These are phyloP conservation scores for Zygoascus flipseniorum DNA, from an alignment of 805 yeast genomes.

Conservation along the genomic window DNA sequence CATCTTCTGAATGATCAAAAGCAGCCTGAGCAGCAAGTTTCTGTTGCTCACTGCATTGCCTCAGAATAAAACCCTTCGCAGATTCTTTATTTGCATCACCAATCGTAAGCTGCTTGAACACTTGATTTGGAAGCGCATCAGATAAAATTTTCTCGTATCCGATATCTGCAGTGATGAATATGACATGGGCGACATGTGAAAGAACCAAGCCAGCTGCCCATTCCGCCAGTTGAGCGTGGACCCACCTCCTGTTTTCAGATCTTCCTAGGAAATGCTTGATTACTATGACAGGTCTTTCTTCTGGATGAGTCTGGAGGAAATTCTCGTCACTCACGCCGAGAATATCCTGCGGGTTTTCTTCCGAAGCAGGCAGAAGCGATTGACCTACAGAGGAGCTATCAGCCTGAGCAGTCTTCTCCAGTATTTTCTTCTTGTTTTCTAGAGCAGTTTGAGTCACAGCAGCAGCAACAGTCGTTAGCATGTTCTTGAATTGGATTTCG, in stretches of 20 bases:
- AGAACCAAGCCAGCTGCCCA: constrained; percentile 80
- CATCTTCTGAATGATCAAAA: constrained; percentile 22
- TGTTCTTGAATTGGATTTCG: constrained; percentile 73
- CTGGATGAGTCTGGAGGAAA: constrained; percentile 77
- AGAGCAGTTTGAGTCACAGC: constrained; percentile 63
- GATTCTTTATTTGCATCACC: constrained; percentile 73
- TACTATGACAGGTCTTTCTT: constrained; percentile 75
- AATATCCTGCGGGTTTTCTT: background rate
- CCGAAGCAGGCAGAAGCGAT: constrained; percentile 21
- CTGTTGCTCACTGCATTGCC: constrained; percentile 11
- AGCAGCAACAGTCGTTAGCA: constrained; percentile 60
- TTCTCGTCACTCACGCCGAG: constrained; percentile 58
- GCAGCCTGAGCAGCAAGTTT: constrained; percentile 34
- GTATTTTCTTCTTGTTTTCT: constrained; percentile 11
- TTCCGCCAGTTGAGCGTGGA: constrained; percentile 68
- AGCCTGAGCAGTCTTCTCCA: constrained; percentile 7
- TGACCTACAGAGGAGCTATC: constrained; percentile 3
- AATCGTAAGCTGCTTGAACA: constrained; percentile 63
- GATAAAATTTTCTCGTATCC: constrained; percentile 62
- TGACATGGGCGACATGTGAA: constrained; percentile 80
- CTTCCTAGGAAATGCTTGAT: constrained; percentile 63
- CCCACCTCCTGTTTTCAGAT: constrained; percentile 49
- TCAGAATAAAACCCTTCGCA: constrained; percentile 47
- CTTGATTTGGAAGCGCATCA: constrained; percentile 76
- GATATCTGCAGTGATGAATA: constrained; percentile 78